phyloP scores from a whole-genome alignment of 495 filamentous ascomycete species.

The Trichocladium antarcticum region DNA sequence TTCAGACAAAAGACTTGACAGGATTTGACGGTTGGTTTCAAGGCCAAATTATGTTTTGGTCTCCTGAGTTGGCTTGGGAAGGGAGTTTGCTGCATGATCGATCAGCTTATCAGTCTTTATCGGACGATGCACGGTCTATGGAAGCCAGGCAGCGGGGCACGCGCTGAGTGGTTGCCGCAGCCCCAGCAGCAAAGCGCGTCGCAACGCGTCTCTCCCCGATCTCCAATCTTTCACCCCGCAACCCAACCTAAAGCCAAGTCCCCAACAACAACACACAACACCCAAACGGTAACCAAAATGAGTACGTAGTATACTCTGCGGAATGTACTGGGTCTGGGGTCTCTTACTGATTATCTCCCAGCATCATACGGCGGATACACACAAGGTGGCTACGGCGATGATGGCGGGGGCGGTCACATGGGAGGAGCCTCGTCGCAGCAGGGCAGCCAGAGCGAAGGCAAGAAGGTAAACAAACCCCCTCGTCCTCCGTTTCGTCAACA shows the following conservation, averaged over 20 bases:
- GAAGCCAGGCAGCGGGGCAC: conserved; percentile 5
- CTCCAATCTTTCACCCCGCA: conserved; percentile 4
- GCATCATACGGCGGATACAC: conserved; percentile 35
- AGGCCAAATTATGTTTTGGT: too few species aligned
- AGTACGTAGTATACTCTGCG: background rate
- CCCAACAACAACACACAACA: background rate
- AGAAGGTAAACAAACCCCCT: conserved; percentile 11
- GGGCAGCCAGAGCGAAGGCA: conserved; percentile 30
- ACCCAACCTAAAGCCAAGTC: background rate
- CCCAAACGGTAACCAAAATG: background rate
- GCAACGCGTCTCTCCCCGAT: background rate
- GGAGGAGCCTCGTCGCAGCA: conserved; percentile 35
- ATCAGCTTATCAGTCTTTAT: background rate
- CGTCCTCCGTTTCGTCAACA: background rate
- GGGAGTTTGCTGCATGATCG: too few species aligned
- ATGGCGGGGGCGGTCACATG: conserved; percentile 39
- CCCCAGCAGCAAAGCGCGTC: conserved; percentile 10
- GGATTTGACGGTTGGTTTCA: too few species aligned
- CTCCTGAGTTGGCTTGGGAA: too few species aligned
- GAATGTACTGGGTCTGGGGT: background rate
- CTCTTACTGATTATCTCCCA: conserved; percentile 2
- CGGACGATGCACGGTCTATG: background rate
- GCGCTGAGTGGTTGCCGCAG: conserved; percentile 11
- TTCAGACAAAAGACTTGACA: too few species aligned
- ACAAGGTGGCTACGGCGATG: conserved; percentile 31